Percentiles rank a stretch among this genome's conserved stretches.
These are phyloP conservation scores for Talaromyces sp. DNA, from an alignment of 2,329 filamentous ascomycete species.

Conservation along the genomic window DNA sequence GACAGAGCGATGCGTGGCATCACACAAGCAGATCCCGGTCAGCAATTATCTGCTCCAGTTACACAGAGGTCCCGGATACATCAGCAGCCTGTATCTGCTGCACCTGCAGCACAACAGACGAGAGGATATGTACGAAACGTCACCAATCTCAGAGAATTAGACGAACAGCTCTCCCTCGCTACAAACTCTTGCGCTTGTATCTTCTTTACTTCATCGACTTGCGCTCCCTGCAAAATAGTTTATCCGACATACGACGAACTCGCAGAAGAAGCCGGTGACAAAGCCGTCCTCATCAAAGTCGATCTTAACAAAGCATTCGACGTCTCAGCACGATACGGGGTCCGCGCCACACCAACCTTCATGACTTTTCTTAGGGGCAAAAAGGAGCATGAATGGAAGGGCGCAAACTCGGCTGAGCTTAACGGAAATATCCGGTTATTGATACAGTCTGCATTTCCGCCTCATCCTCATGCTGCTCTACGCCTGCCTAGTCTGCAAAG, in stretches of 20 bases:
- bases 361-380: constrained; percentile 75
- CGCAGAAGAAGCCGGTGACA: constrained; percentile 66
- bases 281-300: constrained; percentile 73
- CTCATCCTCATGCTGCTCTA: constrained; percentile 71
- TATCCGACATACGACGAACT: constrained; percentile 80
- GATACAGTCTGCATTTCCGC: constrained; percentile 68
- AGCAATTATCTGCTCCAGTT: constrained; percentile 23
- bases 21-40: constrained; percentile 54
- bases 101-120: neutral
- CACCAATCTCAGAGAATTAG: constrained; percentile 57
- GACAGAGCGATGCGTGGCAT: constrained; percentile 61
- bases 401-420: constrained; percentile 66
- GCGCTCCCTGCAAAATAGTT: constrained; percentile 75
- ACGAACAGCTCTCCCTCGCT: constrained; percentile 58
- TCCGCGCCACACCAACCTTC: constrained; percentile 82
- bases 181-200: constrained; percentile 69
- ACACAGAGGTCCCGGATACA: constrained; percentile 15
- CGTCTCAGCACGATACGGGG: constrained; percentile 61
- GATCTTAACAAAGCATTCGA: constrained; percentile 67
- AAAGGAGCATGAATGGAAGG: constrained; percentile 75
- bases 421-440: constrained; percentile 69
- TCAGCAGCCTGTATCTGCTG: neutral
- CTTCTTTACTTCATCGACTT: constrained; percentile 90
- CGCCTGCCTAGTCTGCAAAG: constrained; percentile 67
- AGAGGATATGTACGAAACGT: constrained; percentile 58